phyloP scores from a whole-genome alignment of 768 basidiomycete genomes.

The Lepiota brunneoincarnata region DNA sequence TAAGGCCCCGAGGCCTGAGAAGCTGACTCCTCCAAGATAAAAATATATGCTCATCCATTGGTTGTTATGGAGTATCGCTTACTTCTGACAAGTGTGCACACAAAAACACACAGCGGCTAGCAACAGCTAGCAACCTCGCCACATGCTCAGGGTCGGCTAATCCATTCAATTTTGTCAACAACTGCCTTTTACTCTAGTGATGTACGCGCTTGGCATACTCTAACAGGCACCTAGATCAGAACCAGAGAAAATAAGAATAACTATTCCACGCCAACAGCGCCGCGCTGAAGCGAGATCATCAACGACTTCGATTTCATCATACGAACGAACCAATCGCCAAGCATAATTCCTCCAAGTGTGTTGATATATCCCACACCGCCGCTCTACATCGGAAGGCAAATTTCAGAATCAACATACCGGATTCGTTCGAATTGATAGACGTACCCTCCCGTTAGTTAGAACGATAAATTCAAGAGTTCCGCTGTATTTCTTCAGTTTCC shows the following conservation, averaged over 20 bases:
- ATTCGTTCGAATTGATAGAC: background rate
- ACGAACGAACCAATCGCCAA: slow-evolving; percentile 15
- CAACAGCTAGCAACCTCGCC: too few relatives aligned
- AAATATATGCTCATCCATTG: too few relatives aligned
- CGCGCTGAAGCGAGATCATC: slow-evolving; percentile 6
- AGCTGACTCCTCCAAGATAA: too few relatives aligned
- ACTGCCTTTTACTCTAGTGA: too few relatives aligned
- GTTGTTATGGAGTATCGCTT: too few relatives aligned
- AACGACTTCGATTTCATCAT: slow-evolving; percentile 15
- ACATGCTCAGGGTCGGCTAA: too few relatives aligned
- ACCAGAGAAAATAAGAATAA: background rate
- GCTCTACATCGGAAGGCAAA: slow-evolving; percentile 5
- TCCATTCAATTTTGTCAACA: too few relatives aligned
- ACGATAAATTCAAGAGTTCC: slow-evolving; percentile 13
- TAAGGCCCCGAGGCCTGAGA: too few relatives aligned
- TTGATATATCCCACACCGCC: slow-evolving; percentile 15
- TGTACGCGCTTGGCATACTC: too few relatives aligned
- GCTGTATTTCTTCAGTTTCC: slow-evolving; percentile 9
- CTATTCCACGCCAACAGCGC: slow-evolving; percentile 8
- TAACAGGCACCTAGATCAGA: background rate
- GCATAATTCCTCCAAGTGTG: slow-evolving; percentile 14
- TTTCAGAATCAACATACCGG: background rate
- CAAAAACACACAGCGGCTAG: too few relatives aligned
- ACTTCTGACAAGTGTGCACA: too few relatives aligned
- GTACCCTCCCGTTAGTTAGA: slow-evolving; percentile 14